Evolutionary conservation across 768 basidiomycete genomes (phyloP), one percentile per base, ranked within the genome.

Genomic region (Suillus placidus): DNA sequence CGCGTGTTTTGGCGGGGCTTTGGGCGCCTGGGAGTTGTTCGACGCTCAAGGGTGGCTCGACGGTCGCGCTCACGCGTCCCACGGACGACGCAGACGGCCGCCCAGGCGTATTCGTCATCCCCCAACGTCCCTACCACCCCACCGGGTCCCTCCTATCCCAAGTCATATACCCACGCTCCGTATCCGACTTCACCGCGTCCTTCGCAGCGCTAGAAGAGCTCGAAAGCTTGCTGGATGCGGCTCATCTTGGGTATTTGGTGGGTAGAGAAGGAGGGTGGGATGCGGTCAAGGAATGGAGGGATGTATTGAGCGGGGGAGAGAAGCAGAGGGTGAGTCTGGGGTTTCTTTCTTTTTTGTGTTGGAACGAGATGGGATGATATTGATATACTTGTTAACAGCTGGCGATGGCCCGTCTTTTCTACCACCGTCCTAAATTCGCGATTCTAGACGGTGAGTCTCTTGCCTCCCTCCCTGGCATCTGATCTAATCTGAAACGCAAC

Each of bases 231-330:
- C 78, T 99, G 66, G 85, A 90, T 71, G 87, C 87, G 67, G 95
- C 91, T 13, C 93, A 93, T 77, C 76, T 99, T 67, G 90, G 83
- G 20, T 98, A 98, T 74, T 75, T 98, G 30, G 92, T 94, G 3
- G 84, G 85, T 54, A 80, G 97, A 34, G 97, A 97, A 75, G 96
- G 97, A 0, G 95, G 96, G 0, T 93, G 94, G 88, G 82, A 82
- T 66, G 91, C 94, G 34, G 80, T 90, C 72, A 98, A 97, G 78
- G 96, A 98, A 76, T 99, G 96, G 96, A 86, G 94, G 68, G 94
- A 97, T 78, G 94, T 98, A 54, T 79, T 97, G 71, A 95, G 94
- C 70, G 97, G 97, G 0, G 97, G 97, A 0, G 97, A 98, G 85
- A 98, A 97, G 79, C 97, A 99, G 77, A 79, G 96, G 72, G 90